A percentile compares a stretch with the other conserved stretches of the same genome.
Evolutionary conservation across 441 rosid genomes (phyloP).

Genomic region (Euphorbia celastroides): DNA sequence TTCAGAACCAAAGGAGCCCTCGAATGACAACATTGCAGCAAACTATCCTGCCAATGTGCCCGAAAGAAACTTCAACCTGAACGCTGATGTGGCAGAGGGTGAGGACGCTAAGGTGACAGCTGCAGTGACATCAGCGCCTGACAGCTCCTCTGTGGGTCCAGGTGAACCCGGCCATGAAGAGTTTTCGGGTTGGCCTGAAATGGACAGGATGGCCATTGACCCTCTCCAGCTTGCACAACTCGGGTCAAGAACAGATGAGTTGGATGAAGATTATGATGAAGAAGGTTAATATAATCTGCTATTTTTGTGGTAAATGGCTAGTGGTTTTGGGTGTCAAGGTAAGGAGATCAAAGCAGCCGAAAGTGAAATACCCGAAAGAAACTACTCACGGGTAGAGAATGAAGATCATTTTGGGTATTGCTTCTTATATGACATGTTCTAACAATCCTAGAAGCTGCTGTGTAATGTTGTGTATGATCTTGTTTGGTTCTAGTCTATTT

Average conservation of each 20-base stretch:
- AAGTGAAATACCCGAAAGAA: no score
- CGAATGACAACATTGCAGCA: constrained; percentile 27
- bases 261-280: constrained; percentile 92
- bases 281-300: constrained; percentile 36
- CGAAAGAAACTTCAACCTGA: constrained; percentile 63
- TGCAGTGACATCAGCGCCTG: constrained; percentile 14
- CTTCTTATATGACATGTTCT: not conserved
- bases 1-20: constrained; percentile 35
- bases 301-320: no score
- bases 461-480: constrained; percentile 13
- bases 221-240: constrained; percentile 74
- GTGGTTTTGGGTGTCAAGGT: no score
- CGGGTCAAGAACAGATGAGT: constrained; percentile 53
- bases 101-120: constrained; percentile 46
- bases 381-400: no score
- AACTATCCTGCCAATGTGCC: constrained; percentile 36
- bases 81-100: constrained; percentile 52
- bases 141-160: constrained; percentile 31
- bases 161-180: constrained; percentile 52
- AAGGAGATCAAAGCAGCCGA: no score
- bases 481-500: no score
- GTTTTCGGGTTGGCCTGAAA: constrained; percentile 83
- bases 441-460: constrained; percentile 12
- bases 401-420: no score
- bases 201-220: constrained; percentile 75